phyloP scores from a whole-genome alignment of 495 filamentous ascomycete species.

The Penicillium antarcticum region DNA sequence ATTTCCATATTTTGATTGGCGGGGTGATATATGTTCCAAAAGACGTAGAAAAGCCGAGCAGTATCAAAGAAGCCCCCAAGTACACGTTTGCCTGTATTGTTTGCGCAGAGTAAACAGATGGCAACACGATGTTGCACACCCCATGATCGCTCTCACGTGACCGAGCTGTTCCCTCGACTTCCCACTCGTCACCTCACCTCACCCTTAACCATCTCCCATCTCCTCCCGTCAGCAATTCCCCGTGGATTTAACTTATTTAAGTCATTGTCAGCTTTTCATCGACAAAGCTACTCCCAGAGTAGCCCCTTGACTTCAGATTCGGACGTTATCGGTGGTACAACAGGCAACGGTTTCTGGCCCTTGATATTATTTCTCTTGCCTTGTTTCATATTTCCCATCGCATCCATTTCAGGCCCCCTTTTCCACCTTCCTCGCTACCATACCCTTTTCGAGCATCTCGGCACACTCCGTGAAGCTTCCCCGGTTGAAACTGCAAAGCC shows the following conservation, averaged over 20 bases:
- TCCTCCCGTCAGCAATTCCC: not conserved
- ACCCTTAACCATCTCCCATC: not conserved
- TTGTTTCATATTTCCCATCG: slow-evolving; percentile 22
- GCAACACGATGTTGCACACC: not conserved
- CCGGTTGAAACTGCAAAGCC: slow-evolving; percentile 13
- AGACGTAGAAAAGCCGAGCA: not conserved
- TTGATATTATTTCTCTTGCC: slow-evolving; percentile 10
- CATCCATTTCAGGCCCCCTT: slow-evolving; percentile 19
- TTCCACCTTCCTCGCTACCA: slow-evolving; percentile 11
- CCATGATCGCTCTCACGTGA: no score
- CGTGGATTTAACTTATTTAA: not conserved
- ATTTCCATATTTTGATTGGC: slow-evolving; percentile 27
- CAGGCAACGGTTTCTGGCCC: slow-evolving; percentile 10
- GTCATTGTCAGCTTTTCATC: not conserved
- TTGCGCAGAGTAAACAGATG: no score
- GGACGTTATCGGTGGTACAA: slow-evolving; percentile 7
- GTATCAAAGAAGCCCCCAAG: no score
- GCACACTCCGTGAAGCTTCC: slow-evolving; percentile 13
- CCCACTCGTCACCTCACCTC: not conserved
- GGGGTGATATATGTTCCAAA: not conserved
- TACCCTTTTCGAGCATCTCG: slow-evolving; percentile 10
- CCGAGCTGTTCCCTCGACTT: no score
- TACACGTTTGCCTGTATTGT: no score
- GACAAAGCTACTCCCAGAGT: not conserved
- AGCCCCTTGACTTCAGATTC: not conserved